Evolutionary conservation across 345 rosid genomes (phyloP).

Genomic region (Mallotus nudiflorus): DNA sequence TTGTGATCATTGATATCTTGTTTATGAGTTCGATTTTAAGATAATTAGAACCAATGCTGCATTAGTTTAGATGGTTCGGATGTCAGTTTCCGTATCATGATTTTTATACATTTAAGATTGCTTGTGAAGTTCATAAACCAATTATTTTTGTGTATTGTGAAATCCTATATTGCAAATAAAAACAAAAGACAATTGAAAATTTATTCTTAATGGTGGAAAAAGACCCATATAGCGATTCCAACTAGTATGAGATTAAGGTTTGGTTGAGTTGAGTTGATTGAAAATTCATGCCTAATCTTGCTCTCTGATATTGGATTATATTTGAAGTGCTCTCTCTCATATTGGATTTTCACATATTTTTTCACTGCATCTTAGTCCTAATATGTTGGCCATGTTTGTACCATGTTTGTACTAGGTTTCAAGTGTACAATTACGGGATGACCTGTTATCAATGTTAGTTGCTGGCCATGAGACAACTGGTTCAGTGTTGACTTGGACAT

Average conservation of each 20-base stretch:
- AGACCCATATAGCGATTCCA: no score
- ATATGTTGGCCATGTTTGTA: conserved; percentile 8
- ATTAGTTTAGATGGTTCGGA: not conserved
- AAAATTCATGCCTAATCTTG: not conserved
- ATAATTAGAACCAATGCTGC: not conserved
- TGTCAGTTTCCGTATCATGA: not conserved
- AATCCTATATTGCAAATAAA: no score
- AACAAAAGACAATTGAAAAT: no score
- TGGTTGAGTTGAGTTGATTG: no score
- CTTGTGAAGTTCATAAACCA: not conserved
- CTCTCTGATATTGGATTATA: no score
- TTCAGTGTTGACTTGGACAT: conserved; percentile 92
- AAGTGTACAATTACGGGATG: conserved; percentile 80
- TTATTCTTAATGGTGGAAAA: no score
- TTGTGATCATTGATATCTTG: not conserved
- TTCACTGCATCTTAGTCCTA: conserved; percentile 4
- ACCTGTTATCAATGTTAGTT: conserved; percentile 91
- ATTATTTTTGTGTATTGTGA: no score
- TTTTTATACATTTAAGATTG: not conserved
- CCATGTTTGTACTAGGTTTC: conserved; percentile 55
- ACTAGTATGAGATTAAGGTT: no score
- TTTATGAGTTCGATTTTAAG: not conserved
- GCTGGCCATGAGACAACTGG: conserved; percentile 99
- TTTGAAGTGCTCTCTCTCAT: not conserved
- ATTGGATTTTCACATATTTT: not conserved